These are phyloP conservation scores for Anisodus tanguticus DNA, from an alignment of 257 asterid species.

Conservation along the genomic window DNA sequence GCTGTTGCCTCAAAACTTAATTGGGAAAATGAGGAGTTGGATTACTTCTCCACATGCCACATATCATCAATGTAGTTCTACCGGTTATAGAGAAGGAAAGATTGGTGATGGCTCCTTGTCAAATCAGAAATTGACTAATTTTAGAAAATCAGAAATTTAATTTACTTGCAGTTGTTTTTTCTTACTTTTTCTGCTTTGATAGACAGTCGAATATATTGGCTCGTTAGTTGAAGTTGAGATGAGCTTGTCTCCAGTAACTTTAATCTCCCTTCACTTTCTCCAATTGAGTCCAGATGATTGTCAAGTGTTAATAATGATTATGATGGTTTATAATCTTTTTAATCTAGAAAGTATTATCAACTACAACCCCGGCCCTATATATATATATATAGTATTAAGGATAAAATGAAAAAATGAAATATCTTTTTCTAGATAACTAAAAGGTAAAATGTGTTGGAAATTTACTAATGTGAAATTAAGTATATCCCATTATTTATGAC, in stretches of 20 bases:
- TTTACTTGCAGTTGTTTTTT: not conserved
- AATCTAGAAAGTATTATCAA: not conserved
- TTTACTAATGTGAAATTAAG: too few relatives aligned
- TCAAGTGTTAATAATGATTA: not conserved
- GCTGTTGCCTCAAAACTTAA: slow-evolving; percentile 33
- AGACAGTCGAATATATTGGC: too few relatives aligned
- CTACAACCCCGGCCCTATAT: too few relatives aligned
- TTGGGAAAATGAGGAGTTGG: slow-evolving; percentile 35
- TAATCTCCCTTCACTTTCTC: not conserved
- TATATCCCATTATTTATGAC: too few relatives aligned
- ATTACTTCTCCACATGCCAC: not conserved
- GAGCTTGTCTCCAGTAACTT: not conserved
- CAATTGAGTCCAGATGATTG: not conserved
- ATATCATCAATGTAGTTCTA: too few relatives aligned
- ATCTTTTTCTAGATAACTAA: too few relatives aligned
- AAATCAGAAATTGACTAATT: not conserved
- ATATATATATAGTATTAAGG: too few relatives aligned
- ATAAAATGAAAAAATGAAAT: too few relatives aligned
- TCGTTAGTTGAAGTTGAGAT: too few relatives aligned
- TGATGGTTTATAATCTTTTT: not conserved
- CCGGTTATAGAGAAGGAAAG: not conserved
- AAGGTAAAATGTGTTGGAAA: too few relatives aligned
- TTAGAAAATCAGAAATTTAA: not conserved
- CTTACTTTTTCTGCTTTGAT: not conserved
- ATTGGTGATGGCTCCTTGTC: not conserved